Evolutionary conservation across 179 eudicot species (phyloP).

Genomic region (Pouteria campechiana): DNA sequence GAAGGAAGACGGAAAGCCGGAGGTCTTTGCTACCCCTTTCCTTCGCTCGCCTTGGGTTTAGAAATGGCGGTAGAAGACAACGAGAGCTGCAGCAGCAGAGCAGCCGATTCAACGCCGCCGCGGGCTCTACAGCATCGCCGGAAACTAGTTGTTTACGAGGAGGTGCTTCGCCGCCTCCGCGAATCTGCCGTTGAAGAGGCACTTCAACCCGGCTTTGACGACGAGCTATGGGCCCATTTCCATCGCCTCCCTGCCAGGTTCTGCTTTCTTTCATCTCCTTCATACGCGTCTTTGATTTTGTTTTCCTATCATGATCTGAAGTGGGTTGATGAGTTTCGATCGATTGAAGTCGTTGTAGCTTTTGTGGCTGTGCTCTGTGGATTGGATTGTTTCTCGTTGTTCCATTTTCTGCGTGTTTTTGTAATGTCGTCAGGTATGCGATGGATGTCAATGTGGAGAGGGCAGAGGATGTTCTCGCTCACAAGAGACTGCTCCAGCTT

Average conservation of each 20-base stretch:
- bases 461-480: conserved; percentile 91
- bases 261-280: no score
- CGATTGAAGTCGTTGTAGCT: no score
- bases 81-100: conserved; percentile 63
- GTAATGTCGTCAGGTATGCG: conserved; percentile 48
- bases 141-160: conserved; percentile 76
- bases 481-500: conserved; percentile 55
- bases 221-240: conserved; percentile 90
- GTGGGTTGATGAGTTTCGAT: no score
- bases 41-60: no score
- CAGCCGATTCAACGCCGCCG: conserved; percentile 32
- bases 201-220: conserved; percentile 49
- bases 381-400: background rate
- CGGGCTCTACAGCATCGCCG: conserved; percentile 32
- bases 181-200: conserved; percentile 47
- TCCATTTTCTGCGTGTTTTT: background rate
- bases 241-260: conserved; percentile 87
- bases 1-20: no score
- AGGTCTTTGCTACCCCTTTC: no score
- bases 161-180: conserved; percentile 69
- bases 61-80: conserved; percentile 76
- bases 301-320: no score
- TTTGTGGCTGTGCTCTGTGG: no score
- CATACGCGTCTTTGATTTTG: no score
- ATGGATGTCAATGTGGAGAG: conserved; percentile 97